Base-by-base conservation (phyloP, 2,329 filamentous ascomycete species). In the Colletotrichum salicis region DNA sequence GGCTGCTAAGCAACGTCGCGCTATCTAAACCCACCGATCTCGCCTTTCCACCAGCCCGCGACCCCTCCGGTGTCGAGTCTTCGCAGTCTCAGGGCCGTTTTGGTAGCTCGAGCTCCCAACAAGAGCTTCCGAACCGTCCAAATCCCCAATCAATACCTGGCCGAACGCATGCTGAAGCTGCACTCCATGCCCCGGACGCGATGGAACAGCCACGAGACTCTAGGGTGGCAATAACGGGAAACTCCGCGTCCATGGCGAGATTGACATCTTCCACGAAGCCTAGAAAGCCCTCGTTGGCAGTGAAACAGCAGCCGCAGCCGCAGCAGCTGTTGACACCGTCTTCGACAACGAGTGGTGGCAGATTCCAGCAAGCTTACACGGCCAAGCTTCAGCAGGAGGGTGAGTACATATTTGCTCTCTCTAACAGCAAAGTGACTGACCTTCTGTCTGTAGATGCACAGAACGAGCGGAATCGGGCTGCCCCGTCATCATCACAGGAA, bases 1-100 rank as follows among this genome's bases (percentile, higher is more conserved):
- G 88, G 88, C 83, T 90, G 77, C 78, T 89, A 76, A 83, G 83
- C 76, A 86, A 88, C 79, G 79, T 82, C 76, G 77, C 81, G 68
- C 78, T 81, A 76, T 80, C 80, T 75, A 81, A 80, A 77, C 83
- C 83, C 61, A 70, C 82, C 81, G 69, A 79, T 77, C 72, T 82
- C 80, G 74, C 79, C 81, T 68, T 79, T 80, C 73, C 81, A 84
- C 51, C 82, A 76, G 57, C 75, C 73, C 60, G 74, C 73, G 70
- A 78, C 76, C 73, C 77, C 73, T 64, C 75, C 70, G 29, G 76
- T 74, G 29, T 57, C 61, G 31, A 68, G 60, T 55, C 70, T 57
- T 59, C 75, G 65, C 51, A 66, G 55, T 73, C 65, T 29, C 74
- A 70, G 67, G 54, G 56, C 27, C 54, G 54, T n/a, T 62, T 55